phyloP scores from a whole-genome alignment of 352 stramenopile species.

The Phytophthora fragariaefolia region DNA sequence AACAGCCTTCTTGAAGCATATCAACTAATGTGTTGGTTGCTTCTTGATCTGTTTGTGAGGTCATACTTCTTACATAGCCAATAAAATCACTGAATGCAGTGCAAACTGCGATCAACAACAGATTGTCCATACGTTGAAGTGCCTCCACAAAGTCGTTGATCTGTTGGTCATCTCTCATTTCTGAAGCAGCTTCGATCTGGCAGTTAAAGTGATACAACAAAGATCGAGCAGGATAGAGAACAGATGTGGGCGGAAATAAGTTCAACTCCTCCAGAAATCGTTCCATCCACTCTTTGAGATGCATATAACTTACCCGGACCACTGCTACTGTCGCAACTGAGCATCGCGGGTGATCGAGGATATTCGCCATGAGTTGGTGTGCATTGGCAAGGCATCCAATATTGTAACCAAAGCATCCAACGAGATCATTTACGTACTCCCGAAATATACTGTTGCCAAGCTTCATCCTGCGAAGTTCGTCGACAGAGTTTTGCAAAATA shows the following conservation, averaged over 20 bases:
- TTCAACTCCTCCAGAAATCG: conserved; percentile 22
- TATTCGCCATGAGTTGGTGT: conserved; percentile 20
- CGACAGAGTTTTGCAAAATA: conserved; percentile 15
- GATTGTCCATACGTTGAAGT: conserved; percentile 26
- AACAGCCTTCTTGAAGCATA: neutral
- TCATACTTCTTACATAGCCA: neutral
- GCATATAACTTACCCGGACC: conserved; percentile 3
- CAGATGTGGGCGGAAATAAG: conserved; percentile 10
- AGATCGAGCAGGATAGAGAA: conserved; percentile 14
- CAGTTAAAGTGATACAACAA: conserved; percentile 12
- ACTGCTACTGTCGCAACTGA: conserved; percentile 5
- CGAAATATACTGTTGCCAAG: conserved; percentile 15
- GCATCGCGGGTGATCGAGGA: conserved; percentile 5
- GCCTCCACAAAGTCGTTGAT: conserved; percentile 21
- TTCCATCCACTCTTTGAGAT: conserved; percentile 16
- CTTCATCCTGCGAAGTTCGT: conserved; percentile 12
- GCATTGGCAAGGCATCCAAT: conserved; percentile 24
- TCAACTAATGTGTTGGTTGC: neutral
- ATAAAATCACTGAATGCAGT: conserved; percentile 32
- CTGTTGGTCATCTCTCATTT: conserved; percentile 20
- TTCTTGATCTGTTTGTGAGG: neutral
- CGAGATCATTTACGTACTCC: conserved; percentile 18
- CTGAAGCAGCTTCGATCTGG: neutral
- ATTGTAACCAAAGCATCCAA: conserved; percentile 28
- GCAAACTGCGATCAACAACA: conserved; percentile 33